phyloP scores from a whole-genome alignment of 2,329 filamentous ascomycete genomes.

The Penicillium sp. region DNA sequence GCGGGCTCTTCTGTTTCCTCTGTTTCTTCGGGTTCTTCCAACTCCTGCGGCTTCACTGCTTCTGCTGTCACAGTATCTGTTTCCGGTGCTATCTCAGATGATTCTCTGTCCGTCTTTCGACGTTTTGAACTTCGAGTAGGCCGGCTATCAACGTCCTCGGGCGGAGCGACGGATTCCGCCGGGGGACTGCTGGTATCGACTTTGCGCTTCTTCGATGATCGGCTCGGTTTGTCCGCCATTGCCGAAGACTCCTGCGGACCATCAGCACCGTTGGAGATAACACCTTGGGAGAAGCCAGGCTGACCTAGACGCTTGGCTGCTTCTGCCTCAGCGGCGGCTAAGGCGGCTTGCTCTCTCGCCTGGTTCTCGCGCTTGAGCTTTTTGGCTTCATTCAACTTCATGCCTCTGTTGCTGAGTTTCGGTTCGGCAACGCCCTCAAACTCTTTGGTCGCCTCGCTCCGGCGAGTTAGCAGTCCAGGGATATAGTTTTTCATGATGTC shows the following conservation, averaged over 20 bases:
- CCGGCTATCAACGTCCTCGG: conserved; percentile 29
- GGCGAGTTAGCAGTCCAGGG: conserved; percentile 45
- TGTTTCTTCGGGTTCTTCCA: too few relatives aligned
- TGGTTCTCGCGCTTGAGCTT: conserved; percentile 63
- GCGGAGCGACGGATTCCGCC: conserved; percentile 13
- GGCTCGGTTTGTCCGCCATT: conserved; percentile 23
- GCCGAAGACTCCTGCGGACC: conserved; percentile 17
- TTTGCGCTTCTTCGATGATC: conserved; percentile 57
- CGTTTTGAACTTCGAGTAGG: conserved; percentile 41
- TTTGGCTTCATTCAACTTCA: conserved; percentile 66
- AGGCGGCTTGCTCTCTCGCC: conserved; percentile 54
- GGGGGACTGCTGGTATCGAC: conserved; percentile 52
- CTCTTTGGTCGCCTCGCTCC: conserved; percentile 47
- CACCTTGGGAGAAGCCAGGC: conserved; percentile 14
- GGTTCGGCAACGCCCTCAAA: conserved; percentile 51
- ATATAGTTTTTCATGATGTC: conserved; percentile 45
- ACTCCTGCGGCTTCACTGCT: not conserved
- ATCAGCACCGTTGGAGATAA: conserved; percentile 24
- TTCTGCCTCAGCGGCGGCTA: conserved; percentile 28
- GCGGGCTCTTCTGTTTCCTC: not conserved
- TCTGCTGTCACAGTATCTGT: conserved; percentile 27
- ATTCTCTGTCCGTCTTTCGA: conserved; percentile 42
- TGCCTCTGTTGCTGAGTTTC: conserved; percentile 62
- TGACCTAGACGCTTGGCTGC: conserved; percentile 21
- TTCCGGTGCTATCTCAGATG: conserved; percentile 41